Conservation (phyloP, 2,329 filamentous ascomycete genomes). For the Pyrenophora teres region DNA sequence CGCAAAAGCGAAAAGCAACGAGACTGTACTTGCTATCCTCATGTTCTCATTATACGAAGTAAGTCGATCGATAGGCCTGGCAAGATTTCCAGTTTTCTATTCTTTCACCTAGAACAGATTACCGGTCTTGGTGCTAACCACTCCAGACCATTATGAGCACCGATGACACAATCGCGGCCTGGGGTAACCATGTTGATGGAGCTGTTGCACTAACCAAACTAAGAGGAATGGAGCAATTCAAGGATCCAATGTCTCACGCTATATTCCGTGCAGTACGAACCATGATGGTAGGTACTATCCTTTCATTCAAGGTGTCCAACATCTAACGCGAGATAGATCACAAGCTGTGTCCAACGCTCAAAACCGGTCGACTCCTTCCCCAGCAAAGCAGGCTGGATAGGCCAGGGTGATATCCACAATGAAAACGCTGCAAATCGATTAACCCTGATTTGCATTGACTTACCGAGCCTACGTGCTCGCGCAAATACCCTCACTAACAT, state of each 20-base stretch:
- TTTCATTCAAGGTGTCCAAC: background rate
- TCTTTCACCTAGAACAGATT: slow-evolving; percentile 6
- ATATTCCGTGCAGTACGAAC: slow-evolving; percentile 49
- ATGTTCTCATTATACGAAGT: slow-evolving; percentile 51
- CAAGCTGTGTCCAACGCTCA: slow-evolving; percentile 47
- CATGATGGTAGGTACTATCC: slow-evolving; percentile 43
- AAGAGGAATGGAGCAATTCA: slow-evolving; percentile 47
- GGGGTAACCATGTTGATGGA: slow-evolving; percentile 49
- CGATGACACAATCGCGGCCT: slow-evolving; percentile 44
- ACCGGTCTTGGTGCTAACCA: slow-evolving; percentile 18
- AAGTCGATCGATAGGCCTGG: slow-evolving; percentile 27
- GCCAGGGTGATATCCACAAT: slow-evolving; percentile 34
- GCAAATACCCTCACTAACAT: slow-evolving; percentile 38
- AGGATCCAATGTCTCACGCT: slow-evolving; percentile 43
- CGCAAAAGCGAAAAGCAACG: slow-evolving; percentile 42
- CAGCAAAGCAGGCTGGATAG: slow-evolving; percentile 42
- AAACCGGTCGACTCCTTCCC: slow-evolving; percentile 48
- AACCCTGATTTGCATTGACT: slow-evolving; percentile 47
- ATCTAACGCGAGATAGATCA: slow-evolving; percentile 36
- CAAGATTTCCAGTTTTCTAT: slow-evolving; percentile 22
- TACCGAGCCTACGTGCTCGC: slow-evolving; percentile 45
- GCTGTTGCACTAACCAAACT: slow-evolving; percentile 48
- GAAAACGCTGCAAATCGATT: slow-evolving; percentile 49
- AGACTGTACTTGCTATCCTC: slow-evolving; percentile 47
- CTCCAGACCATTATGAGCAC: slow-evolving; percentile 46